These are phyloP conservation scores for Escovopsis weberi DNA, from an alignment of 2,329 filamentous ascomycete species.

Conservation along the genomic window DNA sequence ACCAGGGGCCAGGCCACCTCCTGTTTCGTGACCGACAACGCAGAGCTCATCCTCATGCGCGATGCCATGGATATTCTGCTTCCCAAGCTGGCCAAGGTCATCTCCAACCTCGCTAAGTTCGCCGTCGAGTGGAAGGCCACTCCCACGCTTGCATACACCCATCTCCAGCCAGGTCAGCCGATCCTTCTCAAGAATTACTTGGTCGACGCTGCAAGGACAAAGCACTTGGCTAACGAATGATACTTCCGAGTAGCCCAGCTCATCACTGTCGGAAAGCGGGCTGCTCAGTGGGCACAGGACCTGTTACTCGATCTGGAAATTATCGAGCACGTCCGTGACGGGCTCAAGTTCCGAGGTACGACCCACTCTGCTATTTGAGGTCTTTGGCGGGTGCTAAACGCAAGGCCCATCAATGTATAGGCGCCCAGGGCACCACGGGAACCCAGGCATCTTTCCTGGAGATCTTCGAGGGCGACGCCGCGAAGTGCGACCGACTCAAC, in stretches of 20 bases:
- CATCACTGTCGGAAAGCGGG: constrained; percentile 50
- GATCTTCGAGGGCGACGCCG: constrained; percentile 30
- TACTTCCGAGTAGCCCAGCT: background rate
- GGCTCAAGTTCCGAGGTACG: constrained; percentile 61
- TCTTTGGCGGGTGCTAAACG: background rate
- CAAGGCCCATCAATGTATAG: too few relatives aligned
- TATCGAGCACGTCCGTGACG: constrained; percentile 52
- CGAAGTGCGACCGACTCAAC: constrained; percentile 40
- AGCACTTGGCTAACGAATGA: background rate
- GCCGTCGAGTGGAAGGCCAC: constrained; percentile 57
- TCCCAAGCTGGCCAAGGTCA: constrained; percentile 64
- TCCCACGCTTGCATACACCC: constrained; percentile 64
- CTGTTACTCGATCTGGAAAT: constrained; percentile 54
- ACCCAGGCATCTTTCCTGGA: constrained; percentile 60
- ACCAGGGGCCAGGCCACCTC: constrained; percentile 14
- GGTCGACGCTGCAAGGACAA: constrained; percentile 7
- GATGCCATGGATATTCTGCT: constrained; percentile 58
- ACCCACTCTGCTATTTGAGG: background rate
- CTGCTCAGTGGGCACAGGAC: constrained; percentile 55
- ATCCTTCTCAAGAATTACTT: background rate
- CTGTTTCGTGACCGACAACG: constrained; percentile 57
- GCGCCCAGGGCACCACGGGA: constrained; percentile 49
- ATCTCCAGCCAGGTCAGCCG: constrained; percentile 34
- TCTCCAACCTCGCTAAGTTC: constrained; percentile 59
- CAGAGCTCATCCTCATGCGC: constrained; percentile 55